phyloP scores from a whole-genome alignment of 768 basidiomycete species.

The Naganishia kalamii region DNA sequence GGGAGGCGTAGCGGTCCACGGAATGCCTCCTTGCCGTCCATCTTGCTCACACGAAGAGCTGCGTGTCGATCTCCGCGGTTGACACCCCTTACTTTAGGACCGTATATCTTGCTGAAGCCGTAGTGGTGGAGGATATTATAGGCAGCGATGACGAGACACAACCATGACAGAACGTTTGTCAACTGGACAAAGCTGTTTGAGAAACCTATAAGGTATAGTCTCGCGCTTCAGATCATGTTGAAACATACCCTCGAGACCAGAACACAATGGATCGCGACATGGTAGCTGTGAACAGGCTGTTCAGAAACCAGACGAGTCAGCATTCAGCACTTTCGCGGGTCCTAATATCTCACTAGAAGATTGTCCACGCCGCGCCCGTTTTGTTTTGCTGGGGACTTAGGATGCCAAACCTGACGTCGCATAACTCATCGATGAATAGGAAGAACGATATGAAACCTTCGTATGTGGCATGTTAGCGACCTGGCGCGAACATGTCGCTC shows the following conservation, averaged over 20 bases:
- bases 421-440: constrained; percentile 13
- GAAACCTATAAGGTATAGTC: background rate
- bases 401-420: constrained; percentile 14
- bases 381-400: constrained; percentile 17
- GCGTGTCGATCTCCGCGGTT: background rate
- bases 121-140: background rate
- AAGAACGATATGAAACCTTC: background rate
- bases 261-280: constrained; percentile 13
- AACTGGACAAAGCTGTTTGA: background rate
- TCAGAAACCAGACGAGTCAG: background rate
- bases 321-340: background rate
- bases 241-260: constrained; percentile 12
- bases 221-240: background rate
- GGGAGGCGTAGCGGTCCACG: background rate
- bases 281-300: constrained; percentile 17
- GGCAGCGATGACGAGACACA: background rate
- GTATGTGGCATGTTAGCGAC: background rate
- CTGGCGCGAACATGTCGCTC: background rate
- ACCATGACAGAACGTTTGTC: background rate
- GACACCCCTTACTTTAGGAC: background rate
- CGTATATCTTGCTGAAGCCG: background rate
- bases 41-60: background rate
- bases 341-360: constrained; percentile 3
- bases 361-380: constrained; percentile 17
- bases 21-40: background rate